phyloP scores from a whole-genome alignment of 305 asterid genomes.

The Petunia hybrid region DNA sequence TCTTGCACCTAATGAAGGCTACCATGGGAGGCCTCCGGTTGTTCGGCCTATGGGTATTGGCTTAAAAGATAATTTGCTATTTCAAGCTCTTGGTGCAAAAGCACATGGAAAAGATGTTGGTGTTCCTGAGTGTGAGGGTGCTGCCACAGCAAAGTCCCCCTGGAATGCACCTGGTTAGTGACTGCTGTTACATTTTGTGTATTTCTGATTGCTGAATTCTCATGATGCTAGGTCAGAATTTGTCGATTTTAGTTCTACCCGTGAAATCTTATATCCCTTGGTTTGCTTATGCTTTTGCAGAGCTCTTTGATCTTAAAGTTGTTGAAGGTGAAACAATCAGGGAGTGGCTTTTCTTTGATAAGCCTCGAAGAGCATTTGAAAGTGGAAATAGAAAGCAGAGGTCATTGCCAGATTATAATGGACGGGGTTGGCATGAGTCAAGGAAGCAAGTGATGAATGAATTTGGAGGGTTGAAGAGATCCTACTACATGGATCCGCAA shows the following conservation, averaged over 20 bases:
- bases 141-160: constrained; percentile 98
- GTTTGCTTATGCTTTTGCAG: constrained; percentile 51
- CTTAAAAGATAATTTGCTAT: constrained; percentile 92
- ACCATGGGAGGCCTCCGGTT: constrained; percentile 82
- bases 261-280: constrained; percentile 32
- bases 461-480: constrained; percentile 89
- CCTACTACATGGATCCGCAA: constrained; percentile 99
- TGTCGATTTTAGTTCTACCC: background rate
- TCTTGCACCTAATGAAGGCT: constrained; percentile 91
- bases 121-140: constrained; percentile 98
- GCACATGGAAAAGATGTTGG: constrained; percentile 93
- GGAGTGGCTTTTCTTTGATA: constrained; percentile 98
- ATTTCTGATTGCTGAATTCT: background rate
- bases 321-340: constrained; percentile 86
- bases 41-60: constrained; percentile 96
- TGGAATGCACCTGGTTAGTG: constrained; percentile 98
- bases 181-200: constrained; percentile 7
- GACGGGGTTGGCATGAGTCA: constrained; percentile 99
- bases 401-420: constrained; percentile 90
- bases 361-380: constrained; percentile 97
- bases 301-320: constrained; percentile 83
- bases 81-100: constrained; percentile 90
- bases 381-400: constrained; percentile 98
- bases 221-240: constrained; percentile 18
- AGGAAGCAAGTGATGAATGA: constrained; percentile 93